A percentile compares a stretch with the other conserved stretches of the same genome.
These are phyloP conservation scores for Aristolochia contorta DNA, from an alignment of 164 flowering plant genomes.

Conservation along the genomic window DNA sequence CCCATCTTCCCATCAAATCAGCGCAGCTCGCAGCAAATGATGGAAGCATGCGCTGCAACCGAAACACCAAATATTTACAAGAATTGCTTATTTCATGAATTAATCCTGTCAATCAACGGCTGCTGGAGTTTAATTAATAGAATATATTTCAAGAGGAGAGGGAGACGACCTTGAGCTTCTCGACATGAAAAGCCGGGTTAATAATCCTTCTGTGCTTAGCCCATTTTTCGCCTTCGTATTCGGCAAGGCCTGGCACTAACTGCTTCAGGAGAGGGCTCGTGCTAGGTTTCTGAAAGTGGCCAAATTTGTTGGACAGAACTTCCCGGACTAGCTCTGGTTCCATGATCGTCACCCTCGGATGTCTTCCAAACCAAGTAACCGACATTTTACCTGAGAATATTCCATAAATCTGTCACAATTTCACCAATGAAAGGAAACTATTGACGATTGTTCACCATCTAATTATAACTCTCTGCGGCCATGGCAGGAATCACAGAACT, in stretches of 20 bases:
- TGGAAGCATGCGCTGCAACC: slow-evolving; percentile 5
- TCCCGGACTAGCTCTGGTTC: slow-evolving; percentile 10
- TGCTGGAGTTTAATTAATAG: no score
- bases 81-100: background rate
- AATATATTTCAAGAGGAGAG: no score
- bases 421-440: background rate
- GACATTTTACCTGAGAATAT: slow-evolving; percentile 5
- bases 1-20: slow-evolving; percentile 10
- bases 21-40: slow-evolving; percentile 4
- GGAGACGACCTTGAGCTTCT: slow-evolving; percentile 21
- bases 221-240: slow-evolving; percentile 19
- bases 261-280: background rate
- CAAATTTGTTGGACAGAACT: slow-evolving; percentile 10
- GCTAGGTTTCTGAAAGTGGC: slow-evolving; percentile 7
- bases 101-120: background rate
- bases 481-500: background rate
- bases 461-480: background rate
- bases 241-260: slow-evolving; percentile 8
- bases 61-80: background rate
- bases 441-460: background rate
- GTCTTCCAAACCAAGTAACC: slow-evolving; percentile 8
- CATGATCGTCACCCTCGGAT: slow-evolving; percentile 8
- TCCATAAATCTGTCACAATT: background rate
- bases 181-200: slow-evolving; percentile 20
- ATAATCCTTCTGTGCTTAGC: slow-evolving; percentile 20